Evolutionary conservation across 2,329 filamentous ascomycete genomes (phyloP), one percentile per base, ranked within the genome.

Genomic region (Myriangium duriaei): DNA sequence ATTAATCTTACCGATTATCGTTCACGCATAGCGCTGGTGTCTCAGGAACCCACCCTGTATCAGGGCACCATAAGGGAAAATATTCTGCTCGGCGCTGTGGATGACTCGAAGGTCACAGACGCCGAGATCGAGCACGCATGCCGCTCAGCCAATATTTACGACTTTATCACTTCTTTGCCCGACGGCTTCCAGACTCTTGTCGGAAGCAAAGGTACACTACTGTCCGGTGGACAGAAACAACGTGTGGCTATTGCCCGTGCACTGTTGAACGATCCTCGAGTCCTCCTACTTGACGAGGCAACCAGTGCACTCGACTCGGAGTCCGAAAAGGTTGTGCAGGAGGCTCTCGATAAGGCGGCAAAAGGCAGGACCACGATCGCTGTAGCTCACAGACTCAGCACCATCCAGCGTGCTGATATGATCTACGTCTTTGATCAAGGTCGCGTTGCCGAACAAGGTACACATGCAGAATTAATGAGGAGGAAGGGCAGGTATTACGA

Each of bases 371-470:
- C 61, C 5, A 96, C 88, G 0, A 91, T 98, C 45, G 87, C 88
- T 1, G 88, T 98, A 1, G 91, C 91, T 3, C 88, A 98, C 60
- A 71, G 91, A 15, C 65, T 98, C 4, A 85, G 78, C 52, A 95
- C 91, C 0, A 95, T 96, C 43, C 86, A 94, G 56, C 87, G 91
- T 56, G 88, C 88, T 0, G 88, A 96, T 54, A 65, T 88, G 34
- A 96, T 96, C 50, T 95, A 92, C 47, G 88, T 96, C n/a, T 91
- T 96, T 55, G 87, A 95, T 57, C 78, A 83, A 50, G 91, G 88
- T 5, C 72, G 75, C 42, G 74, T 96, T 30, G 81, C 92, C 1
- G 88, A 96, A 64, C 72, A 74, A 48, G 88, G 88, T 4, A 85
- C 76, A 6, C 88, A 96, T 82, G 71, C 51, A 0, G 62, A 68